phyloP scores from a whole-genome alignment of 441 rosid genomes.

The Cnidoscolus chayamansa region DNA sequence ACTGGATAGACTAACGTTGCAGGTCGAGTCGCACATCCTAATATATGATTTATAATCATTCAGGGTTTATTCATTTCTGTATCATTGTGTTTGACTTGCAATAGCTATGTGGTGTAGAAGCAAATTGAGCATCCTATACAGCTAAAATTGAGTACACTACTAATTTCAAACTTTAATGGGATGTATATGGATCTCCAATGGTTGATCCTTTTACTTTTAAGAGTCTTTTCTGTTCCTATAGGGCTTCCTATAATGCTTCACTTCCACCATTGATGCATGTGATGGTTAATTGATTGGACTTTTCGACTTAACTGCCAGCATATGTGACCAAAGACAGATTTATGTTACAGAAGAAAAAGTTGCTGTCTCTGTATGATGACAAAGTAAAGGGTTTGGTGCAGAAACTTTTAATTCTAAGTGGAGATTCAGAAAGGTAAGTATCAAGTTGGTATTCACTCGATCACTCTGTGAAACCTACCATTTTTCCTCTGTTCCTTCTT shows the following conservation, averaged over 20 bases:
- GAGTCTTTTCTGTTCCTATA: neutral
- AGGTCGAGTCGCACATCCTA: neutral
- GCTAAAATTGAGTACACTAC: neutral
- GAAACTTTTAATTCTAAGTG: conserved; percentile 69
- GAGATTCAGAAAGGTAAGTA: conserved; percentile 55
- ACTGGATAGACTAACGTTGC: neutral
- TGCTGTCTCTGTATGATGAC: conserved; percentile 54
- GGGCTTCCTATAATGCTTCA: neutral
- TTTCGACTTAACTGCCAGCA: conserved; percentile 10
- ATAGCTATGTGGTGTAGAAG: neutral
- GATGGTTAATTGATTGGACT: conserved; percentile 9
- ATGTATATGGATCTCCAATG: neutral
- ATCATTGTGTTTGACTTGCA: neutral
- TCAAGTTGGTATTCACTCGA: neutral
- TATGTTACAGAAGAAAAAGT: conserved; percentile 60
- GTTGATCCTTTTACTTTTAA: neutral
- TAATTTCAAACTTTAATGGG: neutral
- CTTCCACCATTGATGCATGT: neutral
- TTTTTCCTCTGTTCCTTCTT: neutral
- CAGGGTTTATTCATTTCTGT: neutral
- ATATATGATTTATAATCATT: neutral
- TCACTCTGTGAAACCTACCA: neutral
- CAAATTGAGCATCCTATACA: neutral
- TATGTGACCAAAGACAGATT: conserved; percentile 25
- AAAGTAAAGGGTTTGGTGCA: conserved; percentile 69